Evolutionary conservation across 495 filamentous ascomycete species (phyloP).

Genomic region (Aspergillus nidulans): DNA sequence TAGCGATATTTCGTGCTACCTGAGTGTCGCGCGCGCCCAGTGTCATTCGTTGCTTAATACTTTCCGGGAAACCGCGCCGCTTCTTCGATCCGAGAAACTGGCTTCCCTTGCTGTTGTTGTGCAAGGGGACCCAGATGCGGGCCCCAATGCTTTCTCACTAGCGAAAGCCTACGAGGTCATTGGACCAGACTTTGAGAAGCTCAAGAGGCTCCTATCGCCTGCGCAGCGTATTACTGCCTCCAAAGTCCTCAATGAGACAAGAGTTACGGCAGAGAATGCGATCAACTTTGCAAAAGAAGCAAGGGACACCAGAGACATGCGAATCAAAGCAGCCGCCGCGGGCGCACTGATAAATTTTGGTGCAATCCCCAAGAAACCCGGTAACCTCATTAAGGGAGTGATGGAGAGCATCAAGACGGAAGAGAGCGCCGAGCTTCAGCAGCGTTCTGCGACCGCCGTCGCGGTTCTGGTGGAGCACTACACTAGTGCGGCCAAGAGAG

Average conservation of each 20-base stretch:
- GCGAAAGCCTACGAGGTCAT: conserved; percentile 81
- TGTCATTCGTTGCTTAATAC: conserved; percentile 83
- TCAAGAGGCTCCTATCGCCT: conserved; percentile 79
- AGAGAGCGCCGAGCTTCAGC: conserved; percentile 85
- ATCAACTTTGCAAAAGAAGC: conserved; percentile 73
- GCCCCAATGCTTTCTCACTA: conserved; percentile 86
- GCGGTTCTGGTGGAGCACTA: conserved; percentile 82
- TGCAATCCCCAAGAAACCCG: conserved; percentile 84
- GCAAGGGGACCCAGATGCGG: conserved; percentile 86
- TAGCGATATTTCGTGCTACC: conserved; percentile 79
- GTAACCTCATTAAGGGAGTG: conserved; percentile 83
- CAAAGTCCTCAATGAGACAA: conserved; percentile 70
- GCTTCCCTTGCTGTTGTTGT: conserved; percentile 81
- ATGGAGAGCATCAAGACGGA: conserved; percentile 98
- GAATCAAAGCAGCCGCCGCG: conserved; percentile 81
- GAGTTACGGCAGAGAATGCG: conserved; percentile 58
- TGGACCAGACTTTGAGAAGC: conserved; percentile 72
- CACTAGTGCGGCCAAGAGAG: conserved; percentile 65
- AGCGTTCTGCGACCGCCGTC: conserved; percentile 78
- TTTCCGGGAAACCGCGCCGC: conserved; percentile 81
- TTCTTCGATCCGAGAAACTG: conserved; percentile 59
- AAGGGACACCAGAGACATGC: conserved; percentile 79
- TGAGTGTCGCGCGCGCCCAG: conserved; percentile 82
- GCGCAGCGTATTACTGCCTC: conserved; percentile 76
- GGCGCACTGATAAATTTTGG: conserved; percentile 82